Evolutionary conservation across 139 green algal genomes (phyloP).

Genomic region (Picochlorum sp.): DNA sequence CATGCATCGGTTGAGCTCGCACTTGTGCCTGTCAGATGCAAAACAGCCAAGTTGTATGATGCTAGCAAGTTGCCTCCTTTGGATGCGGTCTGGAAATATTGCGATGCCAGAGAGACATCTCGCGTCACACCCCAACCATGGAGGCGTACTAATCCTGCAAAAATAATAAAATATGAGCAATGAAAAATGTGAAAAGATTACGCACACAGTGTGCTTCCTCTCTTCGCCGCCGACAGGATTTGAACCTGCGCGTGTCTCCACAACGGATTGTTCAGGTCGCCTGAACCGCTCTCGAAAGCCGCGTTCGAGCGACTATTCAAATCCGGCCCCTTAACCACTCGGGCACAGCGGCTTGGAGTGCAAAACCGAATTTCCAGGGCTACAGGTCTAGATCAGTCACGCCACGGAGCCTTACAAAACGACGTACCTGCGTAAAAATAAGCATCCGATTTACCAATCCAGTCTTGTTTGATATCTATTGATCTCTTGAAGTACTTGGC

Average conservation of each 20-base stretch:
- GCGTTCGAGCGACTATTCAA: constrained; percentile 19
- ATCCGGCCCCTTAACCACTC: constrained; percentile 44
- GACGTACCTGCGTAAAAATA: constrained; percentile 61
- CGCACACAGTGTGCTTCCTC: not conserved
- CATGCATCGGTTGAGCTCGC: constrained; percentile 8
- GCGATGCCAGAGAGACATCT: constrained; percentile 15
- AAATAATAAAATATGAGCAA: constrained; percentile 36
- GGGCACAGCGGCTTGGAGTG: constrained; percentile 22
- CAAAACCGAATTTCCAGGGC: not conserved
- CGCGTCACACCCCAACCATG: constrained; percentile 34
- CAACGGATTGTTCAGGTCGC: constrained; percentile 24
- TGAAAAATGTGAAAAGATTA: not conserved
- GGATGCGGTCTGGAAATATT: constrained; percentile 29
- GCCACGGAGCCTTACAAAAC: not conserved
- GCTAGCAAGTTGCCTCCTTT: constrained; percentile 62
- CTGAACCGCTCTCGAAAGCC: not conserved
- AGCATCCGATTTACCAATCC: constrained; percentile 43
- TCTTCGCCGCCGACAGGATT: constrained; percentile 34
- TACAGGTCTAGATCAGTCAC: not conserved
- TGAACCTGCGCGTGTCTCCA: constrained; percentile 39
- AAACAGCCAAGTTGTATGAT: constrained; percentile 86
- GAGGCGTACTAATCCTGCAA: constrained; percentile 72
- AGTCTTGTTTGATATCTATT: constrained; percentile 14
- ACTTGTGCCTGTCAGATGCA: constrained; percentile 51
- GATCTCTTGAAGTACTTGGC: constrained; percentile 46